Conservation (phyloP, 768 basidiomycete genomes). For the Pisolithus marmoratus region DNA sequence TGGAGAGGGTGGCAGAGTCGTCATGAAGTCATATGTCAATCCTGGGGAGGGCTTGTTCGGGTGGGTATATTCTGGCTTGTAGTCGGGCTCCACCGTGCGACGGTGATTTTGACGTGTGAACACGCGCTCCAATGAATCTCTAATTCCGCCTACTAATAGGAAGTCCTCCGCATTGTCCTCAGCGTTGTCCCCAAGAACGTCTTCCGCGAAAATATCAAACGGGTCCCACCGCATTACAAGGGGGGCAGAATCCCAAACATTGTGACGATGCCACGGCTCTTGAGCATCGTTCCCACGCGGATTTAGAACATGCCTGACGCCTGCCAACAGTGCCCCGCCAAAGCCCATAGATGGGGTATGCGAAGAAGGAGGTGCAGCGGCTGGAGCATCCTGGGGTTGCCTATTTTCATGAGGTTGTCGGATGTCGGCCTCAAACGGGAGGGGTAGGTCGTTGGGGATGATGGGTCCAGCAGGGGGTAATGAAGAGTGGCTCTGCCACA, state of each 20-base stretch:
- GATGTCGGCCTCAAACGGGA: constrained; percentile 43
- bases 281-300: constrained; percentile 3
- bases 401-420: constrained; percentile 16
- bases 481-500: constrained; percentile 29
- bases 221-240: constrained; percentile 28
- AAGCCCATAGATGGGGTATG: constrained; percentile 56
- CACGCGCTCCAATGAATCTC: constrained; percentile 15
- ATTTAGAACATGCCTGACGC: constrained; percentile 25
- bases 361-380: constrained; percentile 47
- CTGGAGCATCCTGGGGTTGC: constrained; percentile 20
- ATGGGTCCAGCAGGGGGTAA: constrained; percentile 38
- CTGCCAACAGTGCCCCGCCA: constrained; percentile 56
- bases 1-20: constrained; percentile 23
- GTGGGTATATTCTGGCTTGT: constrained; percentile 61
- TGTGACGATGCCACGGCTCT: constrained; percentile 11
- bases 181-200: constrained; percentile 11
- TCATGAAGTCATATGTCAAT: constrained; percentile 63
- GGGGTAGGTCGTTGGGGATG: constrained; percentile 44
- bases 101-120: constrained; percentile 17
- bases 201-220: constrained; percentile 12
- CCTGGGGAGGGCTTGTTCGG: constrained; percentile 50
- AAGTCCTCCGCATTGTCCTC: constrained; percentile 10
- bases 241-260: constrained; percentile 18
- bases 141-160: constrained; percentile 8
- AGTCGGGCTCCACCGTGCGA: constrained; percentile 33